phyloP scores from a whole-genome alignment of 2,329 filamentous ascomycete genomes.

The Colletotrichum sp. region DNA sequence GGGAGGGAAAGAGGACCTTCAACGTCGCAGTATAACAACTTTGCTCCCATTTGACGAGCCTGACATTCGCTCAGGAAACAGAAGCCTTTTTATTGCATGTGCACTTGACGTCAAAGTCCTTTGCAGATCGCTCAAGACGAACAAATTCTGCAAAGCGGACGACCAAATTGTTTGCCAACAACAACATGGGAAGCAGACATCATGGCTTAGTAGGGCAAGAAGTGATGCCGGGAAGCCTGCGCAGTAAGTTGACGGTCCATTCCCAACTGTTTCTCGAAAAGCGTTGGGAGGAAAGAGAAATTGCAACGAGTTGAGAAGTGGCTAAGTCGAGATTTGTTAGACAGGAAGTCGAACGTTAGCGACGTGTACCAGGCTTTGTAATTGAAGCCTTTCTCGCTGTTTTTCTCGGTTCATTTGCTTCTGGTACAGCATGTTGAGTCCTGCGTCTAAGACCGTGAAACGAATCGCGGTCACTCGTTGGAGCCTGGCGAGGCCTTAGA shows the following conservation, averaged over 20 bases:
- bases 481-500: no score
- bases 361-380: fast-evolving
- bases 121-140: not conserved
- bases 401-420: fast-evolving
- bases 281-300: not conserved
- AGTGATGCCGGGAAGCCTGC: not conserved
- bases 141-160: no score
- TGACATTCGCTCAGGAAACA: not conserved
- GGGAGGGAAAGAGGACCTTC: not conserved
- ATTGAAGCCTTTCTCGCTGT: not conserved
- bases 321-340: not conserved
- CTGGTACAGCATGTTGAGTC: fast-evolving
- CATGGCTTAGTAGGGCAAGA: not conserved
- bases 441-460: not conserved
- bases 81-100: no score
- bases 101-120: not conserved
- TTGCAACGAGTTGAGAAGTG: not conserved
- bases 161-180: not conserved
- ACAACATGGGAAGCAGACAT: fast-evolving
- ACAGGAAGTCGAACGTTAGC: not conserved
- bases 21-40: not conserved
- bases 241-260: not conserved
- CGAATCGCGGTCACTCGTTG: not conserved
- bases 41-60: not conserved
- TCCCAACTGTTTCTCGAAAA: not conserved